Evolutionary conservation across 225 moss, liverwort and hornwort species (phyloP), one percentile per base, ranked within the genome.

Genomic region (Pseudisothecium myosuroides): DNA sequence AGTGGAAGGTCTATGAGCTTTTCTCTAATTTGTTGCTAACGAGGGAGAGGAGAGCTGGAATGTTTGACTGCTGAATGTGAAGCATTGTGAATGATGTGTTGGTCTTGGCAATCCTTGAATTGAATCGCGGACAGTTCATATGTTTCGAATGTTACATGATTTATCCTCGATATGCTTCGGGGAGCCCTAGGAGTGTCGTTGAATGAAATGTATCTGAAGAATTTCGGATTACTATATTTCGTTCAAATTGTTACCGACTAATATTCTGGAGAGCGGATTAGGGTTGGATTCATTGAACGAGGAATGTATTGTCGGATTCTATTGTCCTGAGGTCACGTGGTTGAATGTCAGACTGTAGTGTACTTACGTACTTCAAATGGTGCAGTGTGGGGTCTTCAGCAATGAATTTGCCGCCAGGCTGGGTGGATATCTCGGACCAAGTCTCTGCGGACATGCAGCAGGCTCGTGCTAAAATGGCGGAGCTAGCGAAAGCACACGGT

Each of bases 341-440:
- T 83, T 69, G 71, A 77, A 67, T 66, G 66, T 43, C n/a, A 75
- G n/a, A 83, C 64, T 83, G 36, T 39, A 47, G 54, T 84, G 31
- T 84, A 87, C 92, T 91, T 89, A 85, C 78, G 66, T 90, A 76
- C 86, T 83, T 80, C 54, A 50, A 89, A 89, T 90, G 89, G 87
- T 96, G 96, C 93, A 98, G 98, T 94, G 95, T 95, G 95, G 97
- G 95, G 93, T 94, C 96, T 80, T 93, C 97, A 85, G 80, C 96
- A 91, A 94, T 98, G 92, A 96, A 96, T 94, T 90, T 98, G 76
- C 98, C 98, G 88, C 98, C 98, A 80, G 96, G 95, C 90, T 98
- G 98, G 98, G 98, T 98, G 87, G 98, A 98, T 91, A 96, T 98
- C 88, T 98, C 98, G 86, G 97, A 98, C 86, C 96, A 98, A 90